Percentiles rank a stretch among this genome's conserved stretches.
These are phyloP conservation scores for Sonneratia alba DNA, from an alignment of 345 rosid species.

Conservation along the genomic window DNA sequence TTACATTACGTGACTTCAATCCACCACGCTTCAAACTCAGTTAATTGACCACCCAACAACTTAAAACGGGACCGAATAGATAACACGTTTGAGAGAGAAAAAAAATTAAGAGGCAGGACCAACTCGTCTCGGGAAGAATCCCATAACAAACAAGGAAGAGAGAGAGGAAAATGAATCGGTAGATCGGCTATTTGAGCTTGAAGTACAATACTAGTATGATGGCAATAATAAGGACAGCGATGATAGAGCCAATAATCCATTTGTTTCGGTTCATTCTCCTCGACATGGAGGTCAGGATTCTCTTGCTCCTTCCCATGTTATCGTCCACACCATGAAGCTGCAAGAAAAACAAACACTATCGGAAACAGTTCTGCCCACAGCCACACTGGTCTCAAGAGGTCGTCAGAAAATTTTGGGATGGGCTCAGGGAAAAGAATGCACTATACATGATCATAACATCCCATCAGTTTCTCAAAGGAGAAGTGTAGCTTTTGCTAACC, in stretches of 20 bases:
- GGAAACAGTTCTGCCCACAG: neutral
- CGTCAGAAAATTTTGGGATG: neutral
- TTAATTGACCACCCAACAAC: neutral
- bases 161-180: neutral
- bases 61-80: neutral
- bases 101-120: neutral
- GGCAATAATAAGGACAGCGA: constrained; percentile 46
- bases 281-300: constrained; percentile 55
- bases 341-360: neutral
- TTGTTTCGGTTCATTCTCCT: constrained; percentile 88
- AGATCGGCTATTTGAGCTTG: constrained; percentile 45
- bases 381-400: neutral
- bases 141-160: neutral
- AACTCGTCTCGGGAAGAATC: neutral
- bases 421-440: neutral
- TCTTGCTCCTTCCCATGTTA: constrained; percentile 82
- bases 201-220: constrained; percentile 55
- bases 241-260: constrained; percentile 56
- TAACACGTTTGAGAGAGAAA: neutral
- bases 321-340: constrained; percentile 94
- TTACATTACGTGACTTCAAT: neutral
- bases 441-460: neutral
- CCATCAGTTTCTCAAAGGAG: neutral
- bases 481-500: constrained; percentile 20
- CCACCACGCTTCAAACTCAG: neutral